These are phyloP conservation scores for Carex cristatella DNA, from an alignment of 176 grass and related monocot genomes.

Conservation along the genomic window DNA sequence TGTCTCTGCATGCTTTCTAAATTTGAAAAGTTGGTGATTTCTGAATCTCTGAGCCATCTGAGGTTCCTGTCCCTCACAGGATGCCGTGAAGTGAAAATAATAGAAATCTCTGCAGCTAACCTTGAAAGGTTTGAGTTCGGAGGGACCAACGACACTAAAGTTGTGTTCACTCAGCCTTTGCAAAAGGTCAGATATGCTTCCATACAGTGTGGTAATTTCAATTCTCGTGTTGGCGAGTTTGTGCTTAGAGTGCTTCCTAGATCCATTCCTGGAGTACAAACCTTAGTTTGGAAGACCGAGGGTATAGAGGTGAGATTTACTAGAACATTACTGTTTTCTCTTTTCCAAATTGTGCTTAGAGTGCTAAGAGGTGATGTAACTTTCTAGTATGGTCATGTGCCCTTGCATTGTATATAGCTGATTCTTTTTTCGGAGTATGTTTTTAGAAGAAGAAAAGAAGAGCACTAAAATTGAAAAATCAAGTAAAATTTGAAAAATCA, in stretches of 20 bases:
- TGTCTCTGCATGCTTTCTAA: not conserved
- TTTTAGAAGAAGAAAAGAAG: not conserved
- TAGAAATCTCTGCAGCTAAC: not conserved
- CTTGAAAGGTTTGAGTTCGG: not conserved
- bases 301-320: conserved; percentile 10
- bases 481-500: not conserved
- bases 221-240: not conserved
- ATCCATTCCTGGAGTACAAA: not conserved
- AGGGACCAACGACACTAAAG: not conserved
- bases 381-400: not conserved
- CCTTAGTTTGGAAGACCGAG: not conserved
- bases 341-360: not conserved
- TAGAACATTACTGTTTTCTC: not conserved
- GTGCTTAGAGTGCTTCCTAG: not conserved
- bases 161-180: not conserved
- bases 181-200: not conserved
- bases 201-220: not conserved
- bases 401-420: not conserved
- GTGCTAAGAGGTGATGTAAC: too few species aligned
- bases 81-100: not conserved
- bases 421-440: not conserved
- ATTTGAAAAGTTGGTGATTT: conserved; percentile 1
- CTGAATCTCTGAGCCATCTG: conserved; percentile 1
- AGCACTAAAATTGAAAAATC: not conserved
- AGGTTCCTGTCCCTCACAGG: not conserved